Evolutionary conservation across 176 grass and related monocot genomes (phyloP), one percentile per base, ranked within the genome.

Genomic region (Lolium rigidum): DNA sequence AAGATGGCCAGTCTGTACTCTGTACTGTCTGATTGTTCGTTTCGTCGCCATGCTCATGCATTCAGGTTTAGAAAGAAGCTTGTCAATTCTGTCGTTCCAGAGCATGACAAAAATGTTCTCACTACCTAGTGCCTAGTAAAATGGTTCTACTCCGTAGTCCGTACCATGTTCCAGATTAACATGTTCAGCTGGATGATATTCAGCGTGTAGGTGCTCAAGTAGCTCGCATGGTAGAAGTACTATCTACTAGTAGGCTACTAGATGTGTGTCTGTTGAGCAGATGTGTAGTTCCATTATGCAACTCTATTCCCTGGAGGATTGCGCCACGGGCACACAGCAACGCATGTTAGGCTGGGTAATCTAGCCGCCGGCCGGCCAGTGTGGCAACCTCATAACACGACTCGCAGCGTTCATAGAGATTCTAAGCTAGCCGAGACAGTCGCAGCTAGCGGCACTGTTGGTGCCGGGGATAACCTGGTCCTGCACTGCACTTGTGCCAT

Each of bases 11-110:
- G 8, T 51, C 4, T 72, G 25, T 31, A 31, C 28, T 31, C 28
- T 31, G 28, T 25, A 25, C n/a, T 74, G 31, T 17, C 43, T 82
- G n/a, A 37, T 70, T 86, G 70, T 60, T 70, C 71, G 28, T 69
- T 86, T 51, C 39, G 88, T 86, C 52, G 8, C 51, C 83, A n/a
- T 70, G 22, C 58, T 31, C 10, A 24, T 49, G n/a, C 74, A 15
- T 72, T 31, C 28, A 31, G 49, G 16, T 75, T 41, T 47, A 35
- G 25, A 77, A 78, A 61, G 7, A 43, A 31, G 2, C 28, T 31
- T 31, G 28, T 31, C 28, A 31, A 31, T 31, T 31, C 28, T 31
- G 28, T 31, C 28, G 28, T 31, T 31, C 28, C 28, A 2, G 63
- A 80, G 41, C 62, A 50, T 22, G 76, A 1, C 17, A 31, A 18